Percentiles rank a stretch among this genome's conserved stretches.
Conservation (phyloP, 352 stramenopile species). For the Globisporangium takayamanum region DNA sequence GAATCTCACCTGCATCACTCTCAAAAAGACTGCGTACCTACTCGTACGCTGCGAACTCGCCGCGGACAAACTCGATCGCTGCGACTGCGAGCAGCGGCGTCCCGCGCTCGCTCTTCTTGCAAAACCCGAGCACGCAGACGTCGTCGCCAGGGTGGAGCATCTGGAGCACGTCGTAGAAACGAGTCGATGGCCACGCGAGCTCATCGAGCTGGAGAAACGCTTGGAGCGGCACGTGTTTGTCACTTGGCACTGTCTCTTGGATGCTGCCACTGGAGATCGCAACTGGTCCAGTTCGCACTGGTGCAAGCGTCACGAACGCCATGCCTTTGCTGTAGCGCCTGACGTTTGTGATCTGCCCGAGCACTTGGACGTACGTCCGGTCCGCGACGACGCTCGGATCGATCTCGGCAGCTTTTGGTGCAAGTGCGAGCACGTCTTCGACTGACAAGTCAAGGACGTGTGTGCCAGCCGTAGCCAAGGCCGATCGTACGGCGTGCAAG, state of each 20-base stretch:
- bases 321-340: slow-evolving; percentile 42
- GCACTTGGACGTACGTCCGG: slow-evolving; percentile 27
- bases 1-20: too few relatives aligned
- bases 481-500: slow-evolving; percentile 7
- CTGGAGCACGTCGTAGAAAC: slow-evolving; percentile 23
- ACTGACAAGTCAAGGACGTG: slow-evolving; percentile 7
- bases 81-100: slow-evolving; percentile 34
- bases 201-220: slow-evolving; percentile 34
- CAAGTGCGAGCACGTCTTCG: slow-evolving; percentile 10
- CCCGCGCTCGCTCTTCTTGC: slow-evolving; percentile 28
- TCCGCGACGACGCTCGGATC: slow-evolving; percentile 6
- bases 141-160: slow-evolving; percentile 36
- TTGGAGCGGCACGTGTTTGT: slow-evolving; percentile 17
- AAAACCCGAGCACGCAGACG: slow-evolving; percentile 28
- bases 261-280: not conserved
- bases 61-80: slow-evolving; percentile 26
- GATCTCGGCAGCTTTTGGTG: slow-evolving; percentile 14
- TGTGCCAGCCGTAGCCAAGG: slow-evolving; percentile 1
- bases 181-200: slow-evolving; percentile 18
- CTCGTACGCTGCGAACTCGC: slow-evolving; percentile 33
- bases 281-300: not conserved
- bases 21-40: slow-evolving; percentile 7
- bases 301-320: slow-evolving; percentile 34
- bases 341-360: slow-evolving; percentile 29
- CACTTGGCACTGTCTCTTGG: slow-evolving; percentile 1